A percentile compares a stretch with the other conserved stretches of the same genome.
Conservation (phyloP, 495 filamentous ascomycete genomes). For the Mytilinidion resinicola region DNA sequence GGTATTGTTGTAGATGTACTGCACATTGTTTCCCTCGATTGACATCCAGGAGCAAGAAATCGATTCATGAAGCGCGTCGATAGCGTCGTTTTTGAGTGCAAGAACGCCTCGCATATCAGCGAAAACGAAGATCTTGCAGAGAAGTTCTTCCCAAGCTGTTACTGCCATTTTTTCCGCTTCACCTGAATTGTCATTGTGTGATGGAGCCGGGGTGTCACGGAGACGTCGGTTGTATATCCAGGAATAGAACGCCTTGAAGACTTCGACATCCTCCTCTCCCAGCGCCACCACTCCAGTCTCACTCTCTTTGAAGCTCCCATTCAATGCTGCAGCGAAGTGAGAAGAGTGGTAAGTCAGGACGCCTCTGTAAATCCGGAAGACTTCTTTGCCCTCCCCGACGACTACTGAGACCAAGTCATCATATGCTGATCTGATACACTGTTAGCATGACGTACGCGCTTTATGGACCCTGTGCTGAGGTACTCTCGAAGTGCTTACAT, state of each 20-base stretch:
- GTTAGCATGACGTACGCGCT: no score
- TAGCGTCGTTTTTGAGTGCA: not conserved
- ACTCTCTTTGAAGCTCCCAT: slow-evolving; percentile 39
- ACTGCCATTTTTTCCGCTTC: no score
- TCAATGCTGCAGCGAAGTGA: slow-evolving; percentile 45
- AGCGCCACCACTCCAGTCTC: slow-evolving; percentile 31
- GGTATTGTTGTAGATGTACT: no score
- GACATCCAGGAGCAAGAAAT: no score
- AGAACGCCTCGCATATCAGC: not conserved
- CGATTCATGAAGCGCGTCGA: not conserved
- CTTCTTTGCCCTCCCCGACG: slow-evolving; percentile 15
- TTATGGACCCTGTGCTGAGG: no score
- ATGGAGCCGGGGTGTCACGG: not conserved
- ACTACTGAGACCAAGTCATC: slow-evolving; percentile 19
- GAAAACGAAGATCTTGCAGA: slow-evolving; percentile 5
- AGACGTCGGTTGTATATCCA: slow-evolving; percentile 35
- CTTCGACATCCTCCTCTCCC: slow-evolving; percentile 33
- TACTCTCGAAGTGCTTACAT: no score
- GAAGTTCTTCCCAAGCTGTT: not conserved
- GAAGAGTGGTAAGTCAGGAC: slow-evolving; percentile 36
- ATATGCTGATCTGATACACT: no score
- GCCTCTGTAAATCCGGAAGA: slow-evolving; percentile 39
- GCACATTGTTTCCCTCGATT: no score
- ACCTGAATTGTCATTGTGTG: no score
- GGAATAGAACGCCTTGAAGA: slow-evolving; percentile 40